A percentile compares a stretch with the other conserved stretches of the same genome.
These are phyloP conservation scores for Blastobotrys illinoisensis DNA, from an alignment of 1,139 yeast species.

Conservation along the genomic window DNA sequence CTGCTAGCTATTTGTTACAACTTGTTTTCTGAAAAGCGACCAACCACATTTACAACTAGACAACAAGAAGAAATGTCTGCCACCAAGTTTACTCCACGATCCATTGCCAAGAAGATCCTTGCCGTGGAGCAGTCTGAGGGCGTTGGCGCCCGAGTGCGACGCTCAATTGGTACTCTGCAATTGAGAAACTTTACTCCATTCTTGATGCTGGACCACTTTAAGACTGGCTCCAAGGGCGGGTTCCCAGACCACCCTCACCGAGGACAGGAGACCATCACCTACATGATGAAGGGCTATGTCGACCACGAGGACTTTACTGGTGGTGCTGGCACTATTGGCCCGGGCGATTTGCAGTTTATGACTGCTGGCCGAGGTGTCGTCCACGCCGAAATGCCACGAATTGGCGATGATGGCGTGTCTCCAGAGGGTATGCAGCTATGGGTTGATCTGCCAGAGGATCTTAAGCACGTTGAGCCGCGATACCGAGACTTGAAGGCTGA, in stretches of 20 bases:
- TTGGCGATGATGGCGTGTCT: slow-evolving; percentile 41
- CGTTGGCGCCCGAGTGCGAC: slow-evolving; percentile 76
- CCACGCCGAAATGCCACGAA: slow-evolving; percentile 83
- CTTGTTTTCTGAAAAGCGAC: not conserved
- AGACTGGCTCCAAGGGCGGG: slow-evolving; percentile 54
- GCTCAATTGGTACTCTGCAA: slow-evolving; percentile 68
- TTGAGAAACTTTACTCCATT: slow-evolving; percentile 78
- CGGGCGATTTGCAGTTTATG: slow-evolving; percentile 92
- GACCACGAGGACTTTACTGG: slow-evolving; percentile 95
- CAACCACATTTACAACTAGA: not conserved
- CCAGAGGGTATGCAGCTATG: slow-evolving; percentile 80
- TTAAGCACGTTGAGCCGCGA: slow-evolving; percentile 68
- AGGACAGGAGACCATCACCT: slow-evolving; percentile 85
- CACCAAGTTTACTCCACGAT: slow-evolving; percentile 34
- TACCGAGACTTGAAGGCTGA: slow-evolving; percentile 70
- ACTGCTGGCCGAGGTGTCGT: slow-evolving; percentile 90
- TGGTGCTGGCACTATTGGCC: slow-evolving; percentile 63
- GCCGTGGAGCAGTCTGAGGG: slow-evolving; percentile 82
- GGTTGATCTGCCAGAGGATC: slow-evolving; percentile 77
- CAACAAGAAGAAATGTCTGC: slow-evolving; percentile 2
- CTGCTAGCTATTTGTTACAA: not conserved
- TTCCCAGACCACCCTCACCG: slow-evolving; percentile 93
- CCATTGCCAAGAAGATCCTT: slow-evolving; percentile 52
- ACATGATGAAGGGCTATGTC: slow-evolving; percentile 65
- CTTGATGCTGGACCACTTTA: slow-evolving; percentile 75